These are phyloP conservation scores for Wickerhamiella nectarea DNA, from an alignment of 805 yeast genomes.

Conservation along the genomic window DNA sequence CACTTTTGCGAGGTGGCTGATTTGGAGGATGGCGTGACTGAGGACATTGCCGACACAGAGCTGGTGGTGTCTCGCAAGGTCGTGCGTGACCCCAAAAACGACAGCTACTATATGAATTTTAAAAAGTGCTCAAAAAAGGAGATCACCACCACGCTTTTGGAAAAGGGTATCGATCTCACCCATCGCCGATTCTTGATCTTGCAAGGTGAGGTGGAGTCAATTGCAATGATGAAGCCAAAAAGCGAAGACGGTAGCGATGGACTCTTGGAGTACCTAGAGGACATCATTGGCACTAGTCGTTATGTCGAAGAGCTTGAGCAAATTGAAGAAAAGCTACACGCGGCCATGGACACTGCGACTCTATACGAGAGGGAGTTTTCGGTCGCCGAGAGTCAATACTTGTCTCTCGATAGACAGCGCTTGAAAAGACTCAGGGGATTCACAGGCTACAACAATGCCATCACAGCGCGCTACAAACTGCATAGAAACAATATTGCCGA, in stretches of 20 bases:
- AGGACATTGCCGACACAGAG: constrained; percentile 38
- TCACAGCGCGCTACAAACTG: too few species aligned
- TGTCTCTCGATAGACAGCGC: not conserved
- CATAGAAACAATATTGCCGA: too few species aligned
- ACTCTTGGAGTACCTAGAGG: constrained; percentile 82
- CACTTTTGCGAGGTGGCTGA: constrained; percentile 71
- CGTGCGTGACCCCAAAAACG: not conserved
- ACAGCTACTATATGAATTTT: not conserved
- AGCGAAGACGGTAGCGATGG: constrained; percentile 96
- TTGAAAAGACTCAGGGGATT: too few species aligned
- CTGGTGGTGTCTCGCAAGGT: constrained; percentile 74
- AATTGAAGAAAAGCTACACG: not conserved
- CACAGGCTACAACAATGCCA: too few species aligned
- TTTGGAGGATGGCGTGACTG: constrained; percentile 28
- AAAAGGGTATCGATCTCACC: constrained; percentile 82
- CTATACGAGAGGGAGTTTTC: constrained; percentile 22
- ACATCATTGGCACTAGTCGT: constrained; percentile 85
- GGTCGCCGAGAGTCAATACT: constrained; percentile 17
- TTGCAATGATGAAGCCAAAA: constrained; percentile 97
- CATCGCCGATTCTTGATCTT: constrained; percentile 88
- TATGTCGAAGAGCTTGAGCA: constrained; percentile 29
- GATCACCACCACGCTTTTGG: constrained; percentile 16
- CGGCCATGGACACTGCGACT: not conserved
- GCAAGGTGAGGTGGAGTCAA: constrained; percentile 97
- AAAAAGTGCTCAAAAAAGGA: not conserved